Evolutionary conservation across 352 stramenopile genomes (phyloP), one percentile per base, ranked within the genome.

Genomic region (Phytophthora ohioensis): DNA sequence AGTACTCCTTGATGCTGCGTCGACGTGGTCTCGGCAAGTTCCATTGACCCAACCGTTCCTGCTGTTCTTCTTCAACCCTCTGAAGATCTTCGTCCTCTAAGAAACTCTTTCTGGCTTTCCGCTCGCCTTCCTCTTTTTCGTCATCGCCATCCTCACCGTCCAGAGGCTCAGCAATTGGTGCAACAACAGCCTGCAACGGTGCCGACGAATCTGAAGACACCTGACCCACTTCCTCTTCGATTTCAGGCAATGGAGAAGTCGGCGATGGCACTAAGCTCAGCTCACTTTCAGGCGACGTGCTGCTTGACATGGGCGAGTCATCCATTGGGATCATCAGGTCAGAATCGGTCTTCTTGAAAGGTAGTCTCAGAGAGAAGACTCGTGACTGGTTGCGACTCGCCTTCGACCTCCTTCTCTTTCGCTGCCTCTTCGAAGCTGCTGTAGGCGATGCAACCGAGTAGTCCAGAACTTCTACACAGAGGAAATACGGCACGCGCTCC

Each of bases 401-500:
- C 31, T 56, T 77, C 3, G 64, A 71, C 12, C 48, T 76, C 31
- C 56, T 79, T 58, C 57, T 77, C 64, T 73, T 78, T 57, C 57
- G 66, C 36, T 76, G 65, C 7, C 58, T 64, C 21, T 75, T 82
- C 0, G 71, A 69, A 7, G 39, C 48, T 61, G 69, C 41, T 10
- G 62, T 61, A 2, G 46, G 35, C 1, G 67, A 64, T 1, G 69
- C 11, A 8, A 73, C 66, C 12, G 83, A 82, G 57, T 93, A 94
- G 57, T 95, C 88, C 41, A 95, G 69, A 6, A 95, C 88, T 47
- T 95, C 88, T 2, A 95, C 79, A 52, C 87, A 92, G 13, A 95
- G 59, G 31, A 95, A 91, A 52, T 92, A 95, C 10, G 88, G 88
- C 39, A 94, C 88, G n/a, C 88, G 80, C 49, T 94, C 85, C 38